Evolutionary conservation across 257 asterid species (phyloP), one percentile per base, ranked within the genome.

Genomic region (Solanum sejunctum): DNA sequence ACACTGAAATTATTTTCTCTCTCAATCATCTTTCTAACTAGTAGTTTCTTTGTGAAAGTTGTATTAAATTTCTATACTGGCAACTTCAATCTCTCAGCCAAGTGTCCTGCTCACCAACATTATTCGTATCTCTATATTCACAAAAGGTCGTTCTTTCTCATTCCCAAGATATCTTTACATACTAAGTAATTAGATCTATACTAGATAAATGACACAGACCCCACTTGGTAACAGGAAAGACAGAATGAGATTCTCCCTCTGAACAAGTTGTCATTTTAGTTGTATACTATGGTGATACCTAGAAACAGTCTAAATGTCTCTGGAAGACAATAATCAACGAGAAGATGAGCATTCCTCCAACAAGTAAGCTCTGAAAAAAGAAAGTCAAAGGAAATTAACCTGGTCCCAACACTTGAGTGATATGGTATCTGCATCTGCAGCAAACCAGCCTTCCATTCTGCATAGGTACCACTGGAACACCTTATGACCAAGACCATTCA

Each of bases 401-500:
- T 94, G 92, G 88, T 97, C 99, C 98, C 98, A 97, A 91, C 94
- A 83, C 91, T 93, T 91, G 66, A 94, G 93, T 72, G 99, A 95
- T 83, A 97, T 97, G 81, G 98, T 95, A 56, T 97, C 99, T 4
- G 97, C 96, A 92, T 97, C 99, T 9, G 99, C 98, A 81, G 99
- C 98, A 90, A 96, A 96, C 98, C 97, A 96, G 78, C 98, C 98
- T 81, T 96, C 99, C 98, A 96, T 92, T 92, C 98, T 90, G 92
- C 98, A 96, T 66, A 96, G 96, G 87, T 94, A 96, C 99, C 98
- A 96, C 63, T 96, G 99, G 87, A 96, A 86, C 88, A 94, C 98
- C 91, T 94, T 93, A 84, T 93, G 91, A 52, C 83, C 91, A 77
- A 91, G 91, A 51, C 99, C 98, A 86, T 92, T 95, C 94, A 94